These are phyloP conservation scores for Lophiostoma macrostomum DNA, from an alignment of 495 filamentous ascomycete species.

Conservation along the genomic window DNA sequence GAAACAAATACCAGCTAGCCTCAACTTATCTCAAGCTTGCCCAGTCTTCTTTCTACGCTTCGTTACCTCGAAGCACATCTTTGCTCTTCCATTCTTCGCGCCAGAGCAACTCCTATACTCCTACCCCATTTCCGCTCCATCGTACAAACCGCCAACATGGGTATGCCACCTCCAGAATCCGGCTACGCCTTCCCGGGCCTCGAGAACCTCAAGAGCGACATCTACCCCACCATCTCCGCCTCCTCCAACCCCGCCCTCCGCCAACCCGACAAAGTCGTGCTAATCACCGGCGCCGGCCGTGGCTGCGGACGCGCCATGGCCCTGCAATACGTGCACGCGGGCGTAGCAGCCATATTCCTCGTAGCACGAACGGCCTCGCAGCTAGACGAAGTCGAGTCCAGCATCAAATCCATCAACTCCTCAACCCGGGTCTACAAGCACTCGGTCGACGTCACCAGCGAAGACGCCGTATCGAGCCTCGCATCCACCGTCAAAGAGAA, in stretches of 20 bases:
- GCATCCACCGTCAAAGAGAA: conserved; percentile 36
- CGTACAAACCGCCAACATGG: background rate
- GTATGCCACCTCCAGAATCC: background rate
- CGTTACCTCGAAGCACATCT: too few species aligned
- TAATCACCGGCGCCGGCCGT: conserved; percentile 36
- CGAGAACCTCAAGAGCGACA: conserved; percentile 27
- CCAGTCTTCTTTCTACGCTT: too few species aligned
- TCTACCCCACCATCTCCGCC: conserved; percentile 37
- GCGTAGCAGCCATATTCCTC: conserved; percentile 33
- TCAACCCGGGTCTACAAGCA: conserved; percentile 43
- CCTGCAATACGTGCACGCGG: conserved; percentile 34
- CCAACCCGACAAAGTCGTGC: conserved; percentile 32
- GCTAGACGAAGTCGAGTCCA: conserved; percentile 38
- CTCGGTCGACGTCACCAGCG: conserved; percentile 45
- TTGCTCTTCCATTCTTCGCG: too few species aligned
- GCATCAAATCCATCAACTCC: conserved; percentile 43
- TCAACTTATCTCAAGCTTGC: too few species aligned
- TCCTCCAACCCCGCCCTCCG: conserved; percentile 13
- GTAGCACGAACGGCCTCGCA: conserved; percentile 44
- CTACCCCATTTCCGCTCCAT: background rate
- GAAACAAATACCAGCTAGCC: too few species aligned
- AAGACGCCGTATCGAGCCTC: conserved; percentile 40
- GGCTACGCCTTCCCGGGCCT: conserved; percentile 18
- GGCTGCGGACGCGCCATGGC: conserved; percentile 36
- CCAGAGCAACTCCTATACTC: background rate